Evolutionary conservation across 768 basidiomycete species (phyloP), one percentile per base, ranked within the genome.

Genomic region (Boletus fagicola): DNA sequence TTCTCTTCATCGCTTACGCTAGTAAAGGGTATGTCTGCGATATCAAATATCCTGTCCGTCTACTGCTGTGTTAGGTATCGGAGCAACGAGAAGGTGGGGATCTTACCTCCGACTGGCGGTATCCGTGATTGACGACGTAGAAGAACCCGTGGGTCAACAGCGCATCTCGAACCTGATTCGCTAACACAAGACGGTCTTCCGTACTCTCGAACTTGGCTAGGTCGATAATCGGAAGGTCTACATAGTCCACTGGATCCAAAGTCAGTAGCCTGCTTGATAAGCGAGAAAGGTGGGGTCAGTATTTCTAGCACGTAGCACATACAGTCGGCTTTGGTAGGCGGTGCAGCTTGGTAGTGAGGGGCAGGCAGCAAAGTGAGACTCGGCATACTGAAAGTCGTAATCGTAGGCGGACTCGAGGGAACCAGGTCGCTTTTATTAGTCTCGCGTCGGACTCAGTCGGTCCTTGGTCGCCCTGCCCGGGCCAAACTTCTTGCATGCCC

Each of bases 221-320:
- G 59, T 85, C 83, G 51, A 85, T 77, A 51, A 80, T 72, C 1
- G 80, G 73, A 15, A 86, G 75, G 40, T 83, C 79, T 3, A 80
- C 84, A 64, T 72, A 79, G 22, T 78, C 75, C 65, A 78, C 77
- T 79, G 56, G 24, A 54, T 66, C 74, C 49, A 74, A 49, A 5
- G 22, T 61, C 13, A 57, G 38, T 5, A 4, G 11, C 5, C 31
- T 8, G 2, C 7, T 5, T n/a, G 18, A 51, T 18, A 6, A 30
- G 20, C 26, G n/a, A 48, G 26, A 51, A n/a, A 39, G 15, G 13
- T 31, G 3, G n/a, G 33, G 6, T 46, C 20, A 22, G 26, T 18
- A 18, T 9, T 1, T 9, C 8, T 18, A 4, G 11, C 4, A 53
- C 5, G 18, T 22, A 20, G 33, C 4, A 70, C 78, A 48, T 49